These are phyloP conservation scores for Euphrasia arctica DNA, from an alignment of 305 asterid species.

Conservation along the genomic window DNA sequence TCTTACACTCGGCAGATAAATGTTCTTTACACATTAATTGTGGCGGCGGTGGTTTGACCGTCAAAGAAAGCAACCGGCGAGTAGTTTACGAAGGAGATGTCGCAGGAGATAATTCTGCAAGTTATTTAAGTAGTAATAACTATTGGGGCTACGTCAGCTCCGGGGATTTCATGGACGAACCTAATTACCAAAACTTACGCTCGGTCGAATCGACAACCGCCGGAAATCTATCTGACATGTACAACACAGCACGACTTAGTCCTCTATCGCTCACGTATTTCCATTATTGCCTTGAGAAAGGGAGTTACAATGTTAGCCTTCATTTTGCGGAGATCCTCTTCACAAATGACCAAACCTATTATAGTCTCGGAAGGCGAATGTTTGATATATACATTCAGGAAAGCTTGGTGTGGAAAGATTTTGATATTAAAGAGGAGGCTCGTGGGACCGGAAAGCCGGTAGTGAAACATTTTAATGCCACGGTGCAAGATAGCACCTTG, in stretches of 20 bases:
- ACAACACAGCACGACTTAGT: slow-evolving; percentile 64
- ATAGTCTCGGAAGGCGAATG: slow-evolving; percentile 62
- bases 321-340: slow-evolving; percentile 75
- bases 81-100: slow-evolving; percentile 66
- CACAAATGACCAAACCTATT: slow-evolving; percentile 55
- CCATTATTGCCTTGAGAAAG: slow-evolving; percentile 74
- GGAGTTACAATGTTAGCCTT: slow-evolving; percentile 62
- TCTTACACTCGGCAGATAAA: too few relatives aligned
- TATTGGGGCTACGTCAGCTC: slow-evolving; percentile 78
- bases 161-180: slow-evolving; percentile 73
- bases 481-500: slow-evolving; percentile 49
- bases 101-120: slow-evolving; percentile 49
- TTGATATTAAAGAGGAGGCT: slow-evolving; percentile 66
- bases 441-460: slow-evolving; percentile 57
- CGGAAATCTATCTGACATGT: slow-evolving; percentile 52
- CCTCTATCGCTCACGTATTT: slow-evolving; percentile 78
- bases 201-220: slow-evolving; percentile 31
- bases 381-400: slow-evolving; percentile 81
- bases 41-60: slow-evolving; percentile 57
- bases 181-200: slow-evolving; percentile 48
- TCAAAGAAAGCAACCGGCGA: slow-evolving; percentile 41
- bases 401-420: slow-evolving; percentile 47
- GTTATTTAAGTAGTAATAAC: slow-evolving; percentile 31
- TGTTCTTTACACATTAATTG: slow-evolving; percentile 74
- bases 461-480: slow-evolving; percentile 44